A percentile compares a stretch with the other conserved stretches of the same genome.
These are phyloP conservation scores for Helenozyma rhizophorensis DNA, from an alignment of 805 yeast genomes.

Conservation along the genomic window DNA sequence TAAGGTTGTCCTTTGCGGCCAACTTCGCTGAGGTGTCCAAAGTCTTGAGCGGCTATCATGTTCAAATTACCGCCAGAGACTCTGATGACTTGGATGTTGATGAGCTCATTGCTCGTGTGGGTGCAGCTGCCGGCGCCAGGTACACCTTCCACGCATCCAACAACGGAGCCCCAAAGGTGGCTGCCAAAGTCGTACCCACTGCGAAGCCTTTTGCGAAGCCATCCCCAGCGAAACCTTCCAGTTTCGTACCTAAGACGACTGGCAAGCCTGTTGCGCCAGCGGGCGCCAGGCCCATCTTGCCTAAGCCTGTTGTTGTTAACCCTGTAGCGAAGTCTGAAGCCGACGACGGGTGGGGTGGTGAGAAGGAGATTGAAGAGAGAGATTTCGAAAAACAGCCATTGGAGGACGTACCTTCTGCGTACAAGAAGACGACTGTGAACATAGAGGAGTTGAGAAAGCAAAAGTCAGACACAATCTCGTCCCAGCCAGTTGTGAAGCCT, in stretches of 20 bases:
- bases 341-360: constrained; percentile 71
- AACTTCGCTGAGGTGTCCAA: constrained; percentile 74
- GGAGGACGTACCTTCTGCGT: constrained; percentile 55
- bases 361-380: constrained; percentile 51
- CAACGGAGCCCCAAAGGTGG: constrained; percentile 5
- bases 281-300: constrained; percentile 7
- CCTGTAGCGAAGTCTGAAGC: constrained; percentile 11
- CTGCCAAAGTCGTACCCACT: constrained; percentile 1
- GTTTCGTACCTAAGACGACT: constrained; percentile 32
- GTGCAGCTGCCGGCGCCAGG: constrained; percentile 94
- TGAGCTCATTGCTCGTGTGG: constrained; percentile 69
- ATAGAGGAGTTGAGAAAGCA: constrained; percentile 50
- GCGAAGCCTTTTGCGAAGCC: constrained; percentile 23
- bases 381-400: constrained; percentile 49
- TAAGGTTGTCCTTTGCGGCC: constrained; percentile 69
- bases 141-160: constrained; percentile 36
- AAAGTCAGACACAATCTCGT: constrained; percentile 42
- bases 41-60: constrained; percentile 79
- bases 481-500: constrained; percentile 28
- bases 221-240: constrained; percentile 6
- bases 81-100: constrained; percentile 80
- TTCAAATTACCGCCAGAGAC: constrained; percentile 95
- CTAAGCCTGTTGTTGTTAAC: constrained; percentile 21
- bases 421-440: constrained; percentile 62
- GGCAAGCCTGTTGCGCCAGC: constrained; percentile 34